These are phyloP conservation scores for Oxyria digyna DNA, from an alignment of 148 eudicot species.

Conservation along the genomic window DNA sequence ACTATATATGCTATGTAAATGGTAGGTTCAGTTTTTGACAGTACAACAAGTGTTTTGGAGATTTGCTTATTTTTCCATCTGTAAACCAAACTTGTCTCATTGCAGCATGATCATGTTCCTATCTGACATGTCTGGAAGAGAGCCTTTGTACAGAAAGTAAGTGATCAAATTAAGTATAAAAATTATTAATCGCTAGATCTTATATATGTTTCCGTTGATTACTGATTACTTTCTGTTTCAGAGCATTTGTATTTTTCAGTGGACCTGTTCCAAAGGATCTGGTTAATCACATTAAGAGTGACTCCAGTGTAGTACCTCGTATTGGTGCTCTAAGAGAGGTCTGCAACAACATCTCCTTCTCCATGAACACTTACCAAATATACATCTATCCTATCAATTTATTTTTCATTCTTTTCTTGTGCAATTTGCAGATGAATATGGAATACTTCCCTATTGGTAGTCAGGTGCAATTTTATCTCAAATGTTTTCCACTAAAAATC, in stretches of 20 bases:
- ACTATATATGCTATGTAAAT: too few relatives aligned
- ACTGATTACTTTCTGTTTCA: conserved; percentile 18
- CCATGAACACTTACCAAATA: background rate
- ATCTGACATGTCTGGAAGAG: conserved; percentile 99
- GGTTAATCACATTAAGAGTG: conserved; percentile 69
- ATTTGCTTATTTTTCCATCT: too few relatives aligned
- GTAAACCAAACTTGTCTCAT: conserved; percentile 10
- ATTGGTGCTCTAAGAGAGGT: conserved; percentile 98
- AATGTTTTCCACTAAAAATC: background rate
- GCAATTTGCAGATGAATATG: conserved; percentile 81
- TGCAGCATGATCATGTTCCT: conserved; percentile 94
- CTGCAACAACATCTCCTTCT: conserved; percentile 2
- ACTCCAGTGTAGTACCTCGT: conserved; percentile 87
- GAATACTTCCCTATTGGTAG: conserved; percentile 82
- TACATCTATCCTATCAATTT: background rate
- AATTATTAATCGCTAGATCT: background rate
- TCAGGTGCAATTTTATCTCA: conserved; percentile 38
- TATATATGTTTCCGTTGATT: background rate
- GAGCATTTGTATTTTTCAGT: conserved; percentile 90
- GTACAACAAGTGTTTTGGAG: too few relatives aligned
- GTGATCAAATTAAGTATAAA: conserved; percentile 12
- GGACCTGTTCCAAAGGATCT: conserved; percentile 69
- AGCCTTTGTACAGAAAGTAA: conserved; percentile 91
- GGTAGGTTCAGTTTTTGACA: too few relatives aligned
- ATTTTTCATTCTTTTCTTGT: conserved; percentile 10